Evolutionary conservation across 1,284 basidiomycete species (phyloP).

Genomic region (Rugosomyces carneus): DNA sequence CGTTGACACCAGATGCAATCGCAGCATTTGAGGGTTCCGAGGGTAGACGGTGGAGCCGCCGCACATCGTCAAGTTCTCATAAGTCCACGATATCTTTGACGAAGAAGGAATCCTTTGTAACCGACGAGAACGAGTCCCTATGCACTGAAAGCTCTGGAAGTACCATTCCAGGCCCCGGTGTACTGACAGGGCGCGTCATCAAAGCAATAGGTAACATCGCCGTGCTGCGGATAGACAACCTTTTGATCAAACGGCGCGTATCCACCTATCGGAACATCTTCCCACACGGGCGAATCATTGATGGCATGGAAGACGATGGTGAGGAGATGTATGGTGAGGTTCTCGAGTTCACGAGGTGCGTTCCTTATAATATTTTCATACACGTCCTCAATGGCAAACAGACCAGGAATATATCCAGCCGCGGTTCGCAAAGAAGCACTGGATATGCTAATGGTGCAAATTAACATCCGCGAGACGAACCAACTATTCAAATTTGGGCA

Average conservation of each 20-base stretch:
- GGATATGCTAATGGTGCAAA: constrained; percentile 5
- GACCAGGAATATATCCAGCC: constrained; percentile 6
- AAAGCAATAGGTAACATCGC: constrained; percentile 9
- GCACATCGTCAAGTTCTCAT: constrained; percentile 1
- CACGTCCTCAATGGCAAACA: neutral
- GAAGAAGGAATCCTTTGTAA: neutral
- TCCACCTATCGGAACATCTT: constrained; percentile 7
- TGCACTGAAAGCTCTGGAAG: constrained; percentile 8
- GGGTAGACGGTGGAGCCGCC: constrained; percentile 1
- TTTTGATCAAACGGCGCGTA: constrained; percentile 4
- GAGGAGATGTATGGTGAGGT: constrained; percentile 8
- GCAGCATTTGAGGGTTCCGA: neutral
- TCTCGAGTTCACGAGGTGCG: constrained; percentile 9
- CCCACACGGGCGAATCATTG: constrained; percentile 4
- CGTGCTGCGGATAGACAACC: constrained; percentile 7
- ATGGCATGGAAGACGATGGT: constrained; percentile 3
- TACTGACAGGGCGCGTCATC: constrained; percentile 7
- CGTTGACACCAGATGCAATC: neutral
- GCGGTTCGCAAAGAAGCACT: constrained; percentile 5
- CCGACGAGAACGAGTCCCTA: neutral
- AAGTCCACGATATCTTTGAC: neutral
- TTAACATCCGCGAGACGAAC: constrained; percentile 8
- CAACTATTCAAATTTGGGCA: constrained; percentile 10
- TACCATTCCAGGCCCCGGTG: constrained; percentile 4
- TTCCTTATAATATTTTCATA: neutral